Conservation (phyloP, 1,284 basidiomycete species). For the Porphyrellus sp. region DNA sequence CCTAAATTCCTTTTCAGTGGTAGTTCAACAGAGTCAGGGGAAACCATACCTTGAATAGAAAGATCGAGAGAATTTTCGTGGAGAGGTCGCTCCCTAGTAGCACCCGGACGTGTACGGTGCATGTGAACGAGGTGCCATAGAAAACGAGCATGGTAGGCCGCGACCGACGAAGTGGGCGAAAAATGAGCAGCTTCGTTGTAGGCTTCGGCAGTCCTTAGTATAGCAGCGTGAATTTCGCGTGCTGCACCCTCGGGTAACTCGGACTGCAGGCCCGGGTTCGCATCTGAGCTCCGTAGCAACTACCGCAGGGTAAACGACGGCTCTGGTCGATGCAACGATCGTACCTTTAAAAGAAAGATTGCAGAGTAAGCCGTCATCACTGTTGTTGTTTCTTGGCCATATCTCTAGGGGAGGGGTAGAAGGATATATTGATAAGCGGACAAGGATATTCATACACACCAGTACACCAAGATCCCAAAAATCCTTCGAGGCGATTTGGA, state of each 20-base stretch:
- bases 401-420: conserved; percentile 49
- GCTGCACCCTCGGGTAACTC: conserved; percentile 56
- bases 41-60: conserved; percentile 44
- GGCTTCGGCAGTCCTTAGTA: conserved; percentile 67
- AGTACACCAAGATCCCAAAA: conserved; percentile 73
- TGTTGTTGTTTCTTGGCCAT: conserved; percentile 76
- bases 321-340: conserved; percentile 13
- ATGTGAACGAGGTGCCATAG: conserved; percentile 64
- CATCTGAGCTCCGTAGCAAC: conserved; percentile 63
- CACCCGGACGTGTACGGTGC: conserved; percentile 47
- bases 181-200: conserved; percentile 65
- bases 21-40: background rate
- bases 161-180: conserved; percentile 58
- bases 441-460: conserved; percentile 42
- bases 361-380: conserved; percentile 83
- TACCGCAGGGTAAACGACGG: conserved; percentile 29
- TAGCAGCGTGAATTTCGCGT: conserved; percentile 59
- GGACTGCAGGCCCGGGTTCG: conserved; percentile 43
- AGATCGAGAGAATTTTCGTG: conserved; percentile 44
- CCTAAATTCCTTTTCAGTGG: conserved; percentile 17
- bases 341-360: conserved; percentile 69
- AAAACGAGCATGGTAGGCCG: conserved; percentile 72
- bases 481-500: conserved; percentile 67
- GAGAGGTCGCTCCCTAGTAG: conserved; percentile 38
- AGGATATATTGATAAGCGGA: background rate